phyloP scores from a whole-genome alignment of 108 stramenopile species.

The Mayamaea pseudoterrestris region DNA sequence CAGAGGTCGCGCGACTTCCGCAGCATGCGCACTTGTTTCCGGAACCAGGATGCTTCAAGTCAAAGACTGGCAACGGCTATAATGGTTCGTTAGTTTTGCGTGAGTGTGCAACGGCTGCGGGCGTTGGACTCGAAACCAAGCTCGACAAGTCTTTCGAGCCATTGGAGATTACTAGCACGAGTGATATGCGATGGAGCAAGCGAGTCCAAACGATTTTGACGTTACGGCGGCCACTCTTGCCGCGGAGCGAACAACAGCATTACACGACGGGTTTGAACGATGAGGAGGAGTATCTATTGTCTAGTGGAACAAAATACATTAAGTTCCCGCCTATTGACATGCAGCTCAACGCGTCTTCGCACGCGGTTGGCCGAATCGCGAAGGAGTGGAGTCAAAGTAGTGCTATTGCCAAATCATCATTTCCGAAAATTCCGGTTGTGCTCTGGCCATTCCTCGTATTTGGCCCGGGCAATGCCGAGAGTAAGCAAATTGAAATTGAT shows the following conservation, averaged over 20 bases:
- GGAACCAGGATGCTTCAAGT: conserved; percentile 11
- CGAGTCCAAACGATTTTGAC: no score
- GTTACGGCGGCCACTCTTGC: no score
- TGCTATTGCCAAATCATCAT: no score
- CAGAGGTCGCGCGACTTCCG: conserved; percentile 12
- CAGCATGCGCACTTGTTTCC: conserved; percentile 17
- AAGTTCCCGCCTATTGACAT: no score
- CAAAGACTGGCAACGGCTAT: not conserved
- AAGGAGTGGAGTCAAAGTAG: no score
- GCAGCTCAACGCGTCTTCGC: no score
- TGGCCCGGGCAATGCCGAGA: conserved; percentile 11
- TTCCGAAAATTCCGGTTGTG: conserved; percentile 11
- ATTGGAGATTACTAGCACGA: not conserved
- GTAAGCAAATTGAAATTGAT: conserved; percentile 13
- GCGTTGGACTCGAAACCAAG: conserved; percentile 1
- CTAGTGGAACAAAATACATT: no score
- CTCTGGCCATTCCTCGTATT: conserved; percentile 14
- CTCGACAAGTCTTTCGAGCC: conserved; percentile 1
- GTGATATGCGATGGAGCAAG: not conserved
- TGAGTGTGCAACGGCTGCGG: not conserved
- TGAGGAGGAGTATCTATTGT: no score
- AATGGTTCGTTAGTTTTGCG: no score
- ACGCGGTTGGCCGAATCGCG: no score
- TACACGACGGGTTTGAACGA: no score
- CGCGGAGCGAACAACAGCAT: no score